These are phyloP conservation scores for Favolaschia claudopus DNA, from an alignment of 768 basidiomycete genomes.

Conservation along the genomic window DNA sequence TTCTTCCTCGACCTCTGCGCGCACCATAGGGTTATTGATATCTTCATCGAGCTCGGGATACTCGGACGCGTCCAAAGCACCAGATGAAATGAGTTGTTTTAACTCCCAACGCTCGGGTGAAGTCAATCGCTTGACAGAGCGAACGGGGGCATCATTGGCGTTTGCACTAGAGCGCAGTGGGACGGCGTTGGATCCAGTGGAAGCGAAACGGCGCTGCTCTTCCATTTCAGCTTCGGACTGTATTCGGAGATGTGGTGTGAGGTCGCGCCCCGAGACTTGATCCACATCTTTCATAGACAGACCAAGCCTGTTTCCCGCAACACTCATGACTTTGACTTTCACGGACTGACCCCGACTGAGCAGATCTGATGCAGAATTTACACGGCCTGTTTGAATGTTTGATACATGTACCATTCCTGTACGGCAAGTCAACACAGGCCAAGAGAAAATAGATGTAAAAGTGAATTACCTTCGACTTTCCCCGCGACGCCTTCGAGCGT, in stretches of 20 bases:
- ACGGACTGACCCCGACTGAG: constrained; percentile 85
- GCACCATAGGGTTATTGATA: constrained; percentile 74
- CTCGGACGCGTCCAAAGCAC: constrained; percentile 89
- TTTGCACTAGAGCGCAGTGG: constrained; percentile 68
- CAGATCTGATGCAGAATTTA: constrained; percentile 87
- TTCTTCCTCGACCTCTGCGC: constrained; percentile 93
- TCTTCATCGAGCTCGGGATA: constrained; percentile 94
- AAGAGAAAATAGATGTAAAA: not conserved
- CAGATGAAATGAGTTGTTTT: constrained; percentile 97
- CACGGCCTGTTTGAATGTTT: constrained; percentile 86
- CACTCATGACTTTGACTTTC: constrained; percentile 96
- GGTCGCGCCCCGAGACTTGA: constrained; percentile 86
- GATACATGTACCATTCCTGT: constrained; percentile 98
- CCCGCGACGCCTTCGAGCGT: constrained; percentile 87
- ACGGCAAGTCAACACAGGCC: constrained; percentile 12
- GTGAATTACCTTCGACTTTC: constrained; percentile 78
- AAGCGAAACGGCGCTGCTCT: constrained; percentile 73
- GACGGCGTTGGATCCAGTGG: constrained; percentile 87
- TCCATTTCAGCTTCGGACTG: constrained; percentile 94
- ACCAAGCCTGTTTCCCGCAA: constrained; percentile 80
- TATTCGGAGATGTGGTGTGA: constrained; percentile 94
- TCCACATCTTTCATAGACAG: constrained; percentile 99
- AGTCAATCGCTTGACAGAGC: constrained; percentile 88
- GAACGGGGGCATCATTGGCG: constrained; percentile 63
- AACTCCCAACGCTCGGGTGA: constrained; percentile 99